Evolutionary conservation across 495 filamentous ascomycete genomes (phyloP).

Genomic region (Daldinia bambusicola): DNA sequence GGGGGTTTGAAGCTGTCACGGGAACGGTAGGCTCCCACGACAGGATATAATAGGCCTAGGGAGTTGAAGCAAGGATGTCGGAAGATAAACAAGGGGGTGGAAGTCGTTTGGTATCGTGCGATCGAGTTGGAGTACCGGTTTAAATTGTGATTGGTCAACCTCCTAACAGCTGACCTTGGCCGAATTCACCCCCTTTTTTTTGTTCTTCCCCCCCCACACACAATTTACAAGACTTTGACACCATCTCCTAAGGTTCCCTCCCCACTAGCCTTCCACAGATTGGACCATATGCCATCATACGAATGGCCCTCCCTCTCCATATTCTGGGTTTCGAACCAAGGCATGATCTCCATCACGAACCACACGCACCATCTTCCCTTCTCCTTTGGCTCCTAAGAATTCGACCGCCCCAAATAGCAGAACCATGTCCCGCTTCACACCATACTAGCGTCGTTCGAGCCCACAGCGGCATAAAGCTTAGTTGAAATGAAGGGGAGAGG

Average conservation of each 20-base stretch:
- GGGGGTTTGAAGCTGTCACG: slow-evolving; percentile 22
- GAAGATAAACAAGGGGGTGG: slow-evolving; percentile 30
- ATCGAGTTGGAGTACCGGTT: slow-evolving; percentile 39
- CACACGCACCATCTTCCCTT: slow-evolving; percentile 12
- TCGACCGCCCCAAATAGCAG: slow-evolving; percentile 4
- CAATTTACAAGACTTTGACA: slow-evolving; percentile 28
- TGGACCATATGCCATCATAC: slow-evolving; percentile 34
- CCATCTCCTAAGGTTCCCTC: slow-evolving; percentile 28
- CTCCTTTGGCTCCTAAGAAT: slow-evolving; percentile 11
- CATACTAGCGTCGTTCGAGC: slow-evolving; percentile 18
- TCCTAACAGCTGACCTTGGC: slow-evolving; percentile 40
- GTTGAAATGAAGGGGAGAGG: background rate
- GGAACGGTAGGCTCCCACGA: slow-evolving; percentile 26
- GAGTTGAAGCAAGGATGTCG: slow-evolving; percentile 19
- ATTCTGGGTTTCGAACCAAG: background rate
- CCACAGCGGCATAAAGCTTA: slow-evolving; percentile 3
- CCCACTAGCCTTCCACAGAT: slow-evolving; percentile 24
- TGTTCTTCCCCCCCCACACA: slow-evolving; percentile 19
- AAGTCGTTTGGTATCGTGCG: slow-evolving; percentile 32
- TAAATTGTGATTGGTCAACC: slow-evolving; percentile 37
- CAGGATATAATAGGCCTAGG: background rate
- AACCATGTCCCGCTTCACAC: slow-evolving; percentile 32
- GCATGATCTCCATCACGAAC: slow-evolving; percentile 27
- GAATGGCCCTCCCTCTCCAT: slow-evolving; percentile 4
- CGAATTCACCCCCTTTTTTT: slow-evolving; percentile 24